Evolutionary conservation across 2,329 filamentous ascomycete species (phyloP).

Genomic region (Pestalotiopsis sp.): DNA sequence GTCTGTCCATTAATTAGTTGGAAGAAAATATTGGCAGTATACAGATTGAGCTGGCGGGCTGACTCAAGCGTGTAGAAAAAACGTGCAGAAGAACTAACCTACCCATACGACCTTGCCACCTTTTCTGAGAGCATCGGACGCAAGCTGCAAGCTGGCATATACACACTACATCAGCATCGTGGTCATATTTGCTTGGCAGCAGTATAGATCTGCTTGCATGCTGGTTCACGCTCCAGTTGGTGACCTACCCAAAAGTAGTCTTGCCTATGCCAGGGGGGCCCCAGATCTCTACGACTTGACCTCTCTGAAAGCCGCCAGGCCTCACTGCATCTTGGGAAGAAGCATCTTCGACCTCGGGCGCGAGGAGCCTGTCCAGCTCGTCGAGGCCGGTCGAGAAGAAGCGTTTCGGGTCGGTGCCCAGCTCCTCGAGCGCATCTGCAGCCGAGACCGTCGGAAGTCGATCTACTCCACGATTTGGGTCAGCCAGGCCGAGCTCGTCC

Average conservation of each 20-base stretch:
- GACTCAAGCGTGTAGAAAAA: not conserved
- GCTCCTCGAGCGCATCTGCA: conserved; percentile 67
- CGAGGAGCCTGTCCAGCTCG: conserved; percentile 53
- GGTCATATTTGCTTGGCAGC: not conserved
- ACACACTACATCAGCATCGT: not conserved
- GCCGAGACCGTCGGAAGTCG: conserved; percentile 78
- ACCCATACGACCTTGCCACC: conserved; percentile 77
- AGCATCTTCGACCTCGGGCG: conserved; percentile 23
- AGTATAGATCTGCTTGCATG: not conserved
- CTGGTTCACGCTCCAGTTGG: not conserved
- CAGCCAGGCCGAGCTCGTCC: not conserved
- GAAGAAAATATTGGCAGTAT: not conserved
- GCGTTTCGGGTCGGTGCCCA: conserved; percentile 52
- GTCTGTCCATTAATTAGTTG: conserved; percentile 26
- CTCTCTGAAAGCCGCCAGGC: conserved; percentile 67
- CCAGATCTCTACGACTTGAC: conserved; percentile 84
- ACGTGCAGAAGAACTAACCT: conserved; percentile 55
- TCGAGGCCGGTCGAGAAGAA: conserved; percentile 59
- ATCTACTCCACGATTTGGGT: conserved; percentile 50
- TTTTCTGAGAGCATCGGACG: conserved; percentile 62
- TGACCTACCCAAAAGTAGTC: conserved; percentile 74
- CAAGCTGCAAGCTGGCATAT: conserved; percentile 66
- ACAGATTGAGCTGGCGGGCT: too few relatives aligned
- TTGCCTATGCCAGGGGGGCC: conserved; percentile 87
- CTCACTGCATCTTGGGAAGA: conserved; percentile 15